Base-by-base conservation (phyloP, 495 filamentous ascomycete genomes). In the Aspergillus avenaceus region DNA sequence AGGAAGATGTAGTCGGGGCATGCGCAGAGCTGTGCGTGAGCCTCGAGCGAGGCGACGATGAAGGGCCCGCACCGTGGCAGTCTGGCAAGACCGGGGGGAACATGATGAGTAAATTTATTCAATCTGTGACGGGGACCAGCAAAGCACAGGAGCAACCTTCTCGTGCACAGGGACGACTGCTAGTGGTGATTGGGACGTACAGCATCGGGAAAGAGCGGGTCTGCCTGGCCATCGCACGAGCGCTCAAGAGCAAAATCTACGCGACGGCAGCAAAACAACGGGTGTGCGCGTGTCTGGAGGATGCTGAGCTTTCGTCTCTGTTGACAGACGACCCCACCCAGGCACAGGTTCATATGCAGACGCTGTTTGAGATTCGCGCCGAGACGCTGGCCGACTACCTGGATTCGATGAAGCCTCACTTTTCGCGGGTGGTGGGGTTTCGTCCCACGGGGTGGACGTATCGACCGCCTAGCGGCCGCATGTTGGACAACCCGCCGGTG, bases 321-420 rank as follows among this genome's bases (percentile, higher is more conserved):
- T 74, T 99, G 54, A 99, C 93, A 0, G 74, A 75, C 27, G 70
- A 96, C 60, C 92, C 93, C 0, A 72, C 72, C 19, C 87, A 87
- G 55, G 93, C 95, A 1, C 93, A 97, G 66, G 89, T 99, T 0
- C 93, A 99, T 71, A 96, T 99, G 92, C 92, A 95, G 50, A 89
- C 86, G 50, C 74, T 99, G 6, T 90, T 90, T 71, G 92, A 97
- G 69, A 87, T 97, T 51, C 82, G 86, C 34, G 81, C 88, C 8
- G 88, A 96, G 44, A 93, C 92, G 0, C 76, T 99, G 8, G 78
- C 85, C 43, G 90, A 92, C 52, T 99, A 99, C 62, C 80, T 99
- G 22, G 79, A 85, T 56, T 71, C 76, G 16, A 82, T 85, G 67
- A 84, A 85, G 55, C 82, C 85, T 2, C 79, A 85, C 54, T 98